Evolutionary conservation across 2,329 filamentous ascomycete genomes (phyloP), one percentile per base, ranked within the genome.

Genomic region (Colletotrichum somersetense): DNA sequence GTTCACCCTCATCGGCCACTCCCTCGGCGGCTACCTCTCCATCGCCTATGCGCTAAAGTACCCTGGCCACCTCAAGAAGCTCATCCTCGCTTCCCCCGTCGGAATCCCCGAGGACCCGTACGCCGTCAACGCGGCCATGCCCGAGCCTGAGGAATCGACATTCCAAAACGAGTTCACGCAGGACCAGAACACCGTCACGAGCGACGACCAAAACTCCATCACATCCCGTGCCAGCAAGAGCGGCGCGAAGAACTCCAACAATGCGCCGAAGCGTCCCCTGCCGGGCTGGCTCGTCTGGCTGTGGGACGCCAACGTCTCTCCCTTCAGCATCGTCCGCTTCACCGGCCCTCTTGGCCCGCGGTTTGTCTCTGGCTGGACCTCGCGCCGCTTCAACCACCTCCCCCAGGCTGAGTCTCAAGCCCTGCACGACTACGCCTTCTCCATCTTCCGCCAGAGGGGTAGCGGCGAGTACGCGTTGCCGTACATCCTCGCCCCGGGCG

Each of bases 31-130:
- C 7, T 99, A 99, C 79, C 92, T 99, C 80, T 95, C 96, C 5
- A 92, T 97, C 0, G 95, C 95, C 26, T 99, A 99, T 79, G 95
- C 96, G 1, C 87, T 98, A 72, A 99, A 99, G 81, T 99, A 99
- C 78, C 96, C 96, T 0, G 96, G 96, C 18, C 93, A 90, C 76
- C 84, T 99, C 44, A 97, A 99, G 84, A 99, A 99, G 84, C 89
- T 99, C 74, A 97, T 99, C 74, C 88, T 99, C 40, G 96, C 94
- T 0, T 97, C 94, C 0, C 96, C 96, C 0, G 96, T 98, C 26
- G 96, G 96, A 26, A 93, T 99, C 10, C 96, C 96, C 2, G 95
- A 97, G 79, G 94, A 99, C 77, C 96, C 96, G 0, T 96, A 96
- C 77, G 96, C 96, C 5, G 91, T 96, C 71, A 91, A 89, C 75